A percentile compares a stretch with the other conserved stretches of the same genome.
These are phyloP conservation scores for Nyctanthes arbortristis DNA, from an alignment of 257 asterid species.

Conservation along the genomic window DNA sequence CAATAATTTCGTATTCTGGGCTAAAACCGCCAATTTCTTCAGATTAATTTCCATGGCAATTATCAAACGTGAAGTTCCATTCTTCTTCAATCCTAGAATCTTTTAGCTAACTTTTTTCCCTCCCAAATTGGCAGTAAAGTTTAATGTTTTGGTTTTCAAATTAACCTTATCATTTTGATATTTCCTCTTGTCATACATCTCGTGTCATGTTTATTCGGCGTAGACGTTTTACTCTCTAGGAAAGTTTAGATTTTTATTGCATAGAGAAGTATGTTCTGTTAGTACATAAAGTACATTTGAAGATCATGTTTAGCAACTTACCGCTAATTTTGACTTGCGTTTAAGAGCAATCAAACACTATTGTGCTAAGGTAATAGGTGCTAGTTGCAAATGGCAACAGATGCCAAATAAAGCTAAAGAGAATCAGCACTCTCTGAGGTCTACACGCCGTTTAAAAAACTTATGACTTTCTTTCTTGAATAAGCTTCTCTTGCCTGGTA, in stretches of 20 bases:
- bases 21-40: background rate
- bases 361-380: background rate
- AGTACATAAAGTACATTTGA: background rate
- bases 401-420: background rate
- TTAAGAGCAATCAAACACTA: too few relatives aligned
- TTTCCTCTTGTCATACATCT: background rate
- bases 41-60: background rate
- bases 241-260: background rate
- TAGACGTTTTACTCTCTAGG: background rate
- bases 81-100: background rate
- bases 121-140: background rate
- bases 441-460: background rate
- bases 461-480: background rate
- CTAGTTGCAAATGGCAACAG: background rate
- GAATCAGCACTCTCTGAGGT: background rate
- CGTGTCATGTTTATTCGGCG: background rate
- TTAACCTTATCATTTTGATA: background rate
- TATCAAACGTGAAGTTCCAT: background rate
- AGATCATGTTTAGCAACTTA: background rate
- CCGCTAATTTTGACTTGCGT: background rate
- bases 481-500: background rate
- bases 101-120: background rate
- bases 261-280: background rate
- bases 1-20: background rate
- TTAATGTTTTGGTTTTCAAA: background rate